These are phyloP conservation scores for Crithidia fasciculata DNA, from an alignment of 208 protist genomes.

Conservation along the genomic window DNA sequence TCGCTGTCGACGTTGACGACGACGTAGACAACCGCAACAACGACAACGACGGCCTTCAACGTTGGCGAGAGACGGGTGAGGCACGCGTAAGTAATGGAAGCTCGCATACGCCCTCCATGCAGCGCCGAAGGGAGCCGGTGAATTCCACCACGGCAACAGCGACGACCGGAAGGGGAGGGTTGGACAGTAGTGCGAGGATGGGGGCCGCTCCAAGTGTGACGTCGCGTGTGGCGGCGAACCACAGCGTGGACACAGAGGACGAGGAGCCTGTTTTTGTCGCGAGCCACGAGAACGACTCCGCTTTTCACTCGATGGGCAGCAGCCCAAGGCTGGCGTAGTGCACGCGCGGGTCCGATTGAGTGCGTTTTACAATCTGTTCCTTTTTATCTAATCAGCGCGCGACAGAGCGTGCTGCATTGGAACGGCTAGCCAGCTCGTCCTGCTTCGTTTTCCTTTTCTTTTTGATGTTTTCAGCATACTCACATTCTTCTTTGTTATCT, in stretches of 20 bases:
- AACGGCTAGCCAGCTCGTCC: too few relatives aligned
- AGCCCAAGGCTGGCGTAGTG: neutral
- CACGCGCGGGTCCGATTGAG: too few relatives aligned
- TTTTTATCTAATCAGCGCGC: too few relatives aligned
- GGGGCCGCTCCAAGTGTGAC: neutral
- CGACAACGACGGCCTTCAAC: neutral
- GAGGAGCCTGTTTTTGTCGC: constrained; percentile 2
- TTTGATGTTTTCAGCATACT: neutral
- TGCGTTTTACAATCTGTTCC: too few relatives aligned
- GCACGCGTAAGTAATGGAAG: neutral
- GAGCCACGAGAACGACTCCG: neutral
- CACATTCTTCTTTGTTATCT: neutral
- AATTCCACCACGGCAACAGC: neutral
- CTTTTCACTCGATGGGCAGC: neutral
- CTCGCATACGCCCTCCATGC: neutral
- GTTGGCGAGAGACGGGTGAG: neutral
- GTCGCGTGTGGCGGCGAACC: neutral
- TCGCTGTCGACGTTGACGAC: neutral
- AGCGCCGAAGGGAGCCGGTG: neutral
- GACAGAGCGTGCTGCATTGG: too few relatives aligned
- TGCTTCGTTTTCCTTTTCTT: neutral
- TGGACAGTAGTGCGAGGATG: neutral
- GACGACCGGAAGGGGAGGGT: neutral
- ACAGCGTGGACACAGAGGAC: neutral
- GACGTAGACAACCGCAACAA: neutral